These are phyloP conservation scores for Crithidia bombi DNA, from an alignment of 208 protist species.

Conservation along the genomic window DNA sequence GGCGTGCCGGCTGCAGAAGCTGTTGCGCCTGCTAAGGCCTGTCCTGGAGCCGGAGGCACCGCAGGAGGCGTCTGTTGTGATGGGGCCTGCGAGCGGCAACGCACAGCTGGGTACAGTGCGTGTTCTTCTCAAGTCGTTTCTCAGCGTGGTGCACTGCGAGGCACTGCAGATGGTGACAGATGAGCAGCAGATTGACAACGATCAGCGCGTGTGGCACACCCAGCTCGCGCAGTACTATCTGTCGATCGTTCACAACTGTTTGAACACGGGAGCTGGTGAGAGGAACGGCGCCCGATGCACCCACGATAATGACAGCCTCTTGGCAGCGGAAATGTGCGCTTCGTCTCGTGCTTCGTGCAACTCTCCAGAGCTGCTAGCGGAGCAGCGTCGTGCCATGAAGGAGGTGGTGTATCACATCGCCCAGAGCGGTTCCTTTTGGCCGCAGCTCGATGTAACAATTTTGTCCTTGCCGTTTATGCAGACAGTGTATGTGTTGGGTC, in stretches of 20 bases:
- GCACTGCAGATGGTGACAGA: constrained; percentile 15
- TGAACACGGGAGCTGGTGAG: neutral
- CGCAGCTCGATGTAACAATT: constrained; percentile 54
- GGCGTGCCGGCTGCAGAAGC: constrained; percentile 56
- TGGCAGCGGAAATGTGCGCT: too few species aligned
- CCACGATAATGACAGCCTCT: too few species aligned
- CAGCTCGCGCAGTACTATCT: constrained; percentile 61
- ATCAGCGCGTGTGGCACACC: constrained; percentile 63
- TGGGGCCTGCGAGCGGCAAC: constrained; percentile 40
- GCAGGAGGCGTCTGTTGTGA: constrained; percentile 15
- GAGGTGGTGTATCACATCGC: constrained; percentile 68
- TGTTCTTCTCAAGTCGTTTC: constrained; percentile 52
- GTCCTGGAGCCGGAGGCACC: constrained; percentile 38
- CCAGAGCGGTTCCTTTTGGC: constrained; percentile 36
- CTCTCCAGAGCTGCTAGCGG: constrained; percentile 13
- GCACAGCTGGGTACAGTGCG: constrained; percentile 44
- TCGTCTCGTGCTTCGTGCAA: neutral
- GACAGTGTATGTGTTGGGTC: constrained; percentile 56
- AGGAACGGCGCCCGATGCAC: neutral
- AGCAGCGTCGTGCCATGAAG: constrained; percentile 72
- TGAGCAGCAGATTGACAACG: constrained; percentile 39
- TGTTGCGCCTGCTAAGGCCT: constrained; percentile 77
- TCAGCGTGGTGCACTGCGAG: constrained; percentile 34
- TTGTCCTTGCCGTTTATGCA: constrained; percentile 72
- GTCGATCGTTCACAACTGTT: constrained; percentile 39